Base-by-base conservation (phyloP, 1,284 basidiomycete species). In the Neonothopanus nambi region DNA sequence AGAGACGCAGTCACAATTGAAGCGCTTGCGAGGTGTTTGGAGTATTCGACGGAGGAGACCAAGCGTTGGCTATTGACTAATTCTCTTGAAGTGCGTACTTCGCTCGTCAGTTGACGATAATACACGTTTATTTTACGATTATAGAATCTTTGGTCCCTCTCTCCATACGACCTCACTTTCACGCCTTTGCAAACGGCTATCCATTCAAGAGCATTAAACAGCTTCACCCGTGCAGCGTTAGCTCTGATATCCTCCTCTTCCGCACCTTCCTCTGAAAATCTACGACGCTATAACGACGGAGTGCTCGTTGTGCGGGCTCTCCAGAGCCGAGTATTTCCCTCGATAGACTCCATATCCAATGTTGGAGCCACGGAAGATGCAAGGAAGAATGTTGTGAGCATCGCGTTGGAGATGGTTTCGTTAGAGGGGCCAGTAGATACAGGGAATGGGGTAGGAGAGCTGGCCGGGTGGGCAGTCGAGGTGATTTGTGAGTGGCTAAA, bases 1-100 rank as follows among this genome's bases (percentile, higher is more conserved):
- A 65, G 74, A 41, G 65, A 66, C 18, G 66, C 69, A 1, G 52
- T 80, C 12, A 61, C 73, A n/a, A 54, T 72, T 18, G 74, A 78
- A 52, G 67, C 68, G 3, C 56, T 76, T 13, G 62, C 68, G 5
- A 62, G 59, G 28, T 74, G 72, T 54, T 56, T 78, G 13, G 41
- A 51, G 33, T 51, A 36, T 15, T 51, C 49, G 15, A 9, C 40
- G n/a, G 49, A 43, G 42, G 42, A 33, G 2, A 50, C 39, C 8
- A 51, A 35, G 21, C 35, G 49, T 23, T 51, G 49, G 49, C 41
- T 51, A 18, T 11, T 51, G 15, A 24, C 12, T 24, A 51, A 51
- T 21, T 51, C 49, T n/a, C 24, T 51, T 13, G 49, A 51, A 35
- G 49, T 51, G 11, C 35, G 40, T 18, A 13, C 18, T 21, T 38